A percentile compares a stretch with the other conserved stretches of the same genome.
These are phyloP conservation scores for grape (Vitis vinifera) DNA, from an alignment of 164 flowering plant species.

Conservation along the genomic window DNA sequence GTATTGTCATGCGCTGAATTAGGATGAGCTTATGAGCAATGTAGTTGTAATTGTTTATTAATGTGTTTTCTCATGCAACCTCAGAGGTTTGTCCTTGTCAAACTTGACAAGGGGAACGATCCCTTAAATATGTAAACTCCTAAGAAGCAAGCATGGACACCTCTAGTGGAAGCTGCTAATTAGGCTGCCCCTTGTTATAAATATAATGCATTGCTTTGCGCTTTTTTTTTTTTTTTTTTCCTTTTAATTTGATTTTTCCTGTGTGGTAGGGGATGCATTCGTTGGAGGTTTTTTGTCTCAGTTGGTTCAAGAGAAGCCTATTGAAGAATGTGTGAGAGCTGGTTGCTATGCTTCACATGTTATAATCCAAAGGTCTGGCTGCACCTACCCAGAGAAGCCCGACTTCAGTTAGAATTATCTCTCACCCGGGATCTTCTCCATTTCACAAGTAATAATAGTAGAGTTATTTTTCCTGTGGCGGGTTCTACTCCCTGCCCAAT, in stretches of 20 bases:
- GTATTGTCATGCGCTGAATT: too few species aligned
- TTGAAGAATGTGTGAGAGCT: slow-evolving; percentile 82
- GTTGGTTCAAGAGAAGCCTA: slow-evolving; percentile 80
- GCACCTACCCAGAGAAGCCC: slow-evolving; percentile 95
- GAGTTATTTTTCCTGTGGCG: not conserved
- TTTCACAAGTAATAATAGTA: not conserved
- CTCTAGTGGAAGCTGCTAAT: too few species aligned
- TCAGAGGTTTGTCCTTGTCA: not conserved
- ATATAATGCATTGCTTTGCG: too few species aligned
- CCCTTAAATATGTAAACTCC: too few species aligned
- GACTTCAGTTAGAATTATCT: slow-evolving; percentile 37
- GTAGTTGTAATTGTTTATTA: not conserved
- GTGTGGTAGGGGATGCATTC: slow-evolving; percentile 80
- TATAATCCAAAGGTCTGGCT: slow-evolving; percentile 92
- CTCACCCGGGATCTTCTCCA: not conserved
- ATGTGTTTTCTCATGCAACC: not conserved
- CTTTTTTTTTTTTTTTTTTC: not conserved
- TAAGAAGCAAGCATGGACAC: too few species aligned
- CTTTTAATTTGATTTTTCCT: not conserved
- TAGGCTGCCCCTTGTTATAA: too few species aligned
- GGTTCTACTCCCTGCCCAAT: not conserved
- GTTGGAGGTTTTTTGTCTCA: slow-evolving; percentile 93
- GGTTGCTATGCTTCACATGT: slow-evolving; percentile 90
- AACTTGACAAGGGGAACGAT: too few species aligned
- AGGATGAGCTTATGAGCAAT: too few species aligned